phyloP scores from a whole-genome alignment of 192 early-diverging fungal genomes.

The Irineochytrium annulatum region DNA sequence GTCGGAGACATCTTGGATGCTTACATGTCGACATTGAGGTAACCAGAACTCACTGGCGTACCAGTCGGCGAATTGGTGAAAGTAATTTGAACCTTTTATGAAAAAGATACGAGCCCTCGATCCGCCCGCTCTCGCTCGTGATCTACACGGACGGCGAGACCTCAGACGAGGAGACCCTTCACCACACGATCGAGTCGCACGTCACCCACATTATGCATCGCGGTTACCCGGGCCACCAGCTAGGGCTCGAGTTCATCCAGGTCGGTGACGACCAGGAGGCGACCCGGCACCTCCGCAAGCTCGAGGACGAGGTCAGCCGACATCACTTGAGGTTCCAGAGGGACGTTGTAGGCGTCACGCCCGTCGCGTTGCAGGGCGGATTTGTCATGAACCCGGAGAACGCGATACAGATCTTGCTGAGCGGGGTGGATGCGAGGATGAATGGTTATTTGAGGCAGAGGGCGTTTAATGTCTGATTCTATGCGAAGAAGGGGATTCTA shows the following conservation, averaged over 20 bases:
- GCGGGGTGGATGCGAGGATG: neutral
- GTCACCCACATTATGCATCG: neutral
- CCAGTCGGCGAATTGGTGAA: too few relatives aligned
- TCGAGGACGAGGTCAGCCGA: neutral
- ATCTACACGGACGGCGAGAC: slow-evolving; percentile 12
- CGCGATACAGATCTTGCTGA: neutral
- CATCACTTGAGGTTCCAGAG: slow-evolving; percentile 1
- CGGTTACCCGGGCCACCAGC: slow-evolving; percentile 10
- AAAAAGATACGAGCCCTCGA: slow-evolving; percentile 4
- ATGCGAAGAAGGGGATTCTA: too few relatives aligned
- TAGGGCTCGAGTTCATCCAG: slow-evolving; percentile 15
- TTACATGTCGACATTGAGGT: neutral
- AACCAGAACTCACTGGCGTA: too few relatives aligned
- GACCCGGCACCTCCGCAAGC: neutral
- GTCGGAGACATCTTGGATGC: slow-evolving; percentile 11
- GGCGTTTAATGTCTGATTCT: too few relatives aligned
- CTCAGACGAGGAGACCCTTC: neutral
- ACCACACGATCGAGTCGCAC: slow-evolving; percentile 3
- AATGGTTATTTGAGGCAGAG: slow-evolving; percentile 2
- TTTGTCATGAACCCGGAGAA: neutral
- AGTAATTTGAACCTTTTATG: too few relatives aligned
- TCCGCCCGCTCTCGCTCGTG: slow-evolving; percentile 5
- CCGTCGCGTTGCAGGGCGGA: neutral
- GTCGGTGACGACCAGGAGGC: slow-evolving; percentile 12
- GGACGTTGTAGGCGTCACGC: slow-evolving; percentile 10